These are phyloP conservation scores for Danielozyma ontarioensis DNA, from an alignment of 805 yeast species.

Conservation along the genomic window DNA sequence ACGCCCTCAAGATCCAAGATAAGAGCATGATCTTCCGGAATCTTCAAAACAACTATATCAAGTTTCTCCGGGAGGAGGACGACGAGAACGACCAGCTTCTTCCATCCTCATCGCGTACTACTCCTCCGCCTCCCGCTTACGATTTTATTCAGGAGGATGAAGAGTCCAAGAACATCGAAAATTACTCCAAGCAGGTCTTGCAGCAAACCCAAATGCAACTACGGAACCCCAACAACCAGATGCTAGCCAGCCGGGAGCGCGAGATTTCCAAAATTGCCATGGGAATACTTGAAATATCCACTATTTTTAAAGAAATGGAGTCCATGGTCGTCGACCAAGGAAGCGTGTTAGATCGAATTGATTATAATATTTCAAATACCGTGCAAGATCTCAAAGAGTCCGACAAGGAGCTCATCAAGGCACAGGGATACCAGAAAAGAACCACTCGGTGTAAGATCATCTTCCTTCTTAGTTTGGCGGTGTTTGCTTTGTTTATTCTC, in stretches of 20 bases:
- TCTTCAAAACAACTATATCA: constrained; percentile 83
- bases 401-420: constrained; percentile 69
- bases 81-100: constrained; percentile 38
- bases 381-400: constrained; percentile 71
- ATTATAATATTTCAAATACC: constrained; percentile 83
- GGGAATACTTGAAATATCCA: constrained; percentile 89
- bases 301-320: constrained; percentile 91
- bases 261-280: constrained; percentile 90
- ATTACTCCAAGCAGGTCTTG: constrained; percentile 50
- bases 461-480: constrained; percentile 63
- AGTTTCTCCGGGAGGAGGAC: constrained; percentile 77
- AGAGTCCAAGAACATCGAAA: constrained; percentile 38
- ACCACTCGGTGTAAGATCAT: constrained; percentile 90
- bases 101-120: constrained; percentile 2
- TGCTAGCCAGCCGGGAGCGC: constrained; percentile 50
- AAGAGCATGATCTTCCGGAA: constrained; percentile 74
- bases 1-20: constrained; percentile 82
- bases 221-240: constrained; percentile 44
- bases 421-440: constrained; percentile 77
- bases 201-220: constrained; percentile 38
- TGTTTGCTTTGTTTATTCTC: constrained; percentile 63
- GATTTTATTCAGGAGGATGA: constrained; percentile 22
- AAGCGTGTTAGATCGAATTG: constrained; percentile 86
- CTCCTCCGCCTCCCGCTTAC: constrained; percentile 14
- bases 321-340: constrained; percentile 93